Conservation (phyloP, 2,329 filamentous ascomycete species). For the Aspergillus fischeri region DNA sequence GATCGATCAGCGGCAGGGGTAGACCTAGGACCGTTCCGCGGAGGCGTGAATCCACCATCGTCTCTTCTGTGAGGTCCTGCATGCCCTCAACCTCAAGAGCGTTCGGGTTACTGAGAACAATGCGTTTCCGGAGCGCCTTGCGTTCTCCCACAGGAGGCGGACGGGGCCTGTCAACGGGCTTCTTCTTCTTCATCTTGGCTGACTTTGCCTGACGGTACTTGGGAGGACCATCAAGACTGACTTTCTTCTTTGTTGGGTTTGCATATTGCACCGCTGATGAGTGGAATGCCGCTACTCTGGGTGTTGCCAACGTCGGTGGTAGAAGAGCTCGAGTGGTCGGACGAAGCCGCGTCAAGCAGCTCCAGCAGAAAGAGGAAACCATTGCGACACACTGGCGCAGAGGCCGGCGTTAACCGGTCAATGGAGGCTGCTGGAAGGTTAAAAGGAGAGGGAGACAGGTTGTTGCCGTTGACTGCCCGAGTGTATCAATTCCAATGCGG, state of each 20-base stretch:
- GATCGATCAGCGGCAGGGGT: slow-evolving; percentile 67
- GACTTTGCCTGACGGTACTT: slow-evolving; percentile 39
- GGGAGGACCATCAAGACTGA: slow-evolving; percentile 19
- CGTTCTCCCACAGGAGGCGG: slow-evolving; percentile 72
- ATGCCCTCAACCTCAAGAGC: slow-evolving; percentile 73
- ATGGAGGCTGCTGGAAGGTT: slow-evolving; percentile 14
- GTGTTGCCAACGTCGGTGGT: slow-evolving; percentile 41
- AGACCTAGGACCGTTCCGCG: slow-evolving; percentile 67
- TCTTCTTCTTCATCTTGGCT: slow-evolving; percentile 45
- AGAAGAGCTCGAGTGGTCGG: slow-evolving; percentile 37
- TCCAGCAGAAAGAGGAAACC: slow-evolving; percentile 57
- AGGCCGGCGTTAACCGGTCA: slow-evolving; percentile 27
- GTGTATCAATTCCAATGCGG: slow-evolving; percentile 3
- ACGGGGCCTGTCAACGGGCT: slow-evolving; percentile 43
- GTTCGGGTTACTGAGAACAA: slow-evolving; percentile 91
- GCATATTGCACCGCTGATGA: slow-evolving; percentile 39
- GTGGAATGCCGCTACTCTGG: slow-evolving; percentile 46
- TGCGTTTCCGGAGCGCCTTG: slow-evolving; percentile 79
- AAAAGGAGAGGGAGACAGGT: slow-evolving; percentile 13
- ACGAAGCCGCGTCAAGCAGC: slow-evolving; percentile 51
- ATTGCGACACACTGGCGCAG: slow-evolving; percentile 40
- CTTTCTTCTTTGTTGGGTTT: slow-evolving; percentile 49
- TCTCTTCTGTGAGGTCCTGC: slow-evolving; percentile 54
- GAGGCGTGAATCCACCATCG: slow-evolving; percentile 52
- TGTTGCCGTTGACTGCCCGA: slow-evolving; percentile 15